A percentile compares a stretch with the other conserved stretches of the same genome.
phyloP scores from a whole-genome alignment of 139 green algal genomes.

The Desmodesmus armatus region DNA sequence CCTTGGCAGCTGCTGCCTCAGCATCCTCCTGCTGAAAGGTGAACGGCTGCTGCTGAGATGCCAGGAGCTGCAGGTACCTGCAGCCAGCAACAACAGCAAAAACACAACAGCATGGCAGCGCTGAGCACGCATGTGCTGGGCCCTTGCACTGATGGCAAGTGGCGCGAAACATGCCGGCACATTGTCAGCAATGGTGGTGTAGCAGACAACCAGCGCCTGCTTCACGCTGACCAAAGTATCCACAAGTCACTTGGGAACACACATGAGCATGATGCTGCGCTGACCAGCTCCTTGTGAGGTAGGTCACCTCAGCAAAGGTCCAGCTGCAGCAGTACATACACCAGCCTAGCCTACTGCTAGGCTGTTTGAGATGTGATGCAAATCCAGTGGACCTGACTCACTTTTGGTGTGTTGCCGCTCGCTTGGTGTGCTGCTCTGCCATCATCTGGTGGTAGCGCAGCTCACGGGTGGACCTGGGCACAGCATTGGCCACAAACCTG shows the following conservation, averaged over 20 bases:
- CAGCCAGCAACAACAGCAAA: background rate
- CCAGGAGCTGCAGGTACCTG: conserved; percentile 27
- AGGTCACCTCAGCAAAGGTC: no score
- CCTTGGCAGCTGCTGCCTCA: conserved; percentile 35
- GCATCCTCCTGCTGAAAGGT: conserved; percentile 52
- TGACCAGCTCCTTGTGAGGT: no score
- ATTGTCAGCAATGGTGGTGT: no score
- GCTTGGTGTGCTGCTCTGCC: conserved; percentile 28
- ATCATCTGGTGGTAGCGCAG: conserved; percentile 52
- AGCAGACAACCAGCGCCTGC: no score
- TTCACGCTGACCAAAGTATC: no score
- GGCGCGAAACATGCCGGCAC: no score
- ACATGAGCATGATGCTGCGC: no score
- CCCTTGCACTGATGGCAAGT: no score
- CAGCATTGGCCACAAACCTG: conserved; percentile 57
- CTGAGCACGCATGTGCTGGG: no score
- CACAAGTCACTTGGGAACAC: no score
- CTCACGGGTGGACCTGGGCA: conserved; percentile 55
- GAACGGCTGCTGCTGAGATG: conserved; percentile 49
- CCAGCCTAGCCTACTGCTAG: no score
- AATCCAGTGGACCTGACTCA: background rate
- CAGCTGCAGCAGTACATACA: no score
- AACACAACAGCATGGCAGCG: background rate
- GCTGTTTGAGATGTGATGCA: background rate
- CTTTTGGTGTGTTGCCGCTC: conserved; percentile 8